Base-by-base conservation (phyloP, 176 grass and related monocot genomes). In the Carex parvula region DNA sequence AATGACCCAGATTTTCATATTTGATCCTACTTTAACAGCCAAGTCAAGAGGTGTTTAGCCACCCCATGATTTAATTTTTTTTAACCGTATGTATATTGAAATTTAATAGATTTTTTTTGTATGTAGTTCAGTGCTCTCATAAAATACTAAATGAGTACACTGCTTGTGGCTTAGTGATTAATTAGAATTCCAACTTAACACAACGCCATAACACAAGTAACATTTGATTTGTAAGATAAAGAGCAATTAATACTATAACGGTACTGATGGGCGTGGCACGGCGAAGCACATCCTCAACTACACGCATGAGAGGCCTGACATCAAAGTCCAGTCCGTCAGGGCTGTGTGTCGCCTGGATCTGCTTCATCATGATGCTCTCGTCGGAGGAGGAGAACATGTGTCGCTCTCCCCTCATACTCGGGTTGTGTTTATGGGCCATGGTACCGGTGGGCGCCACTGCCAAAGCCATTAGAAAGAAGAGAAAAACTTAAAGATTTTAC, bases 361-460 rank as follows among this genome's bases (percentile, higher is more conserved):
- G 85, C 80, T 87, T 90, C 74, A 90, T 87, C 26, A 90, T 53
- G 4, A 24, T 37, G 0, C 8, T 81, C 20, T 90, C 88, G 48
- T 90, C 88, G 13, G 88, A 87, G 6, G 88, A 22, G 0, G 85
- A 46, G 75, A 90, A 87, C 42, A 84, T 56, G 72, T 90, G 81
- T 35, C 88, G 50, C n/a, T 90, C 88, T n/a, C 85, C 81, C 65
- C 41, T 87, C n/a, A 69, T 5, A 44, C 62, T 39, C 2, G 42
- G 10, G 39, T 17, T 81, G 8, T 81, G 26, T 64, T 7, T 52
- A 18, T 15, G 1, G 29, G 60, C 41, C 80, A 78, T 57, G 48
- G 52, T 32, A 56, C 50, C 73, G 17, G 73, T 17, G 50, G 17
- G 22, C 22, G 22, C 58, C 7, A 16, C 15, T n/a, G 39, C 6